Conservation (phyloP, 2,329 filamentous ascomycete genomes). For the Hyphodiscus sp. region DNA sequence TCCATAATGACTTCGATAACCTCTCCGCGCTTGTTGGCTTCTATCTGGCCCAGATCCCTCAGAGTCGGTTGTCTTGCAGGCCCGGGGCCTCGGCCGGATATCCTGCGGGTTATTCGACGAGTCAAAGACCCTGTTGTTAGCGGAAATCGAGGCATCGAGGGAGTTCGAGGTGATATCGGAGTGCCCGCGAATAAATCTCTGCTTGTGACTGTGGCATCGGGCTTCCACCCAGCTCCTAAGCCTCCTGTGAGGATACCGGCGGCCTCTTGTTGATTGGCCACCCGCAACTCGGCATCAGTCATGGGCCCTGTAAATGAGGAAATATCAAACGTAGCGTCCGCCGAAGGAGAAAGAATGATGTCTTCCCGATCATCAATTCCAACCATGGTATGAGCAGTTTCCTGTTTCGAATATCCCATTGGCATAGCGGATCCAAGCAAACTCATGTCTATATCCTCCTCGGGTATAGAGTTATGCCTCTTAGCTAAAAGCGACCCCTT, state of each 20-base stretch:
- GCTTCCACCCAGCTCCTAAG: constrained; percentile 46
- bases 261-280: constrained; percentile 37
- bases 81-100: constrained; percentile 18
- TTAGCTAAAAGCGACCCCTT: constrained; percentile 14
- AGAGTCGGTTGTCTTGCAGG: constrained; percentile 36
- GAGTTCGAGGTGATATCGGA: constrained; percentile 9
- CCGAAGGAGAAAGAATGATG: constrained; percentile 12
- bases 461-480: constrained; percentile 21
- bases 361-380: constrained; percentile 16
- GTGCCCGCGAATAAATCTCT: constrained; percentile 40
- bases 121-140: constrained; percentile 4
- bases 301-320: constrained; percentile 25
- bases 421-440: constrained; percentile 22
- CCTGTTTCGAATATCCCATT: constrained; percentile 17
- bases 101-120: constrained; percentile 15
- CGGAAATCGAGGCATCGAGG: not conserved
- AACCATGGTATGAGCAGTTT: constrained; percentile 15
- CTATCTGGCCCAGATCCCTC: constrained; percentile 46
- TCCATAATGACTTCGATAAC: constrained; percentile 54
- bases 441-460: constrained; percentile 27
- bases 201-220: constrained; percentile 41
- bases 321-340: constrained; percentile 17
- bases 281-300: constrained; percentile 16
- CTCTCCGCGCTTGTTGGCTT: constrained; percentile 53
- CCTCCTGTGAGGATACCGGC: constrained; percentile 52